Percentiles rank a stretch among this genome's conserved stretches.
phyloP scores from a whole-genome alignment of 2,329 filamentous ascomycete genomes.

The Hypoxylon sp. region DNA sequence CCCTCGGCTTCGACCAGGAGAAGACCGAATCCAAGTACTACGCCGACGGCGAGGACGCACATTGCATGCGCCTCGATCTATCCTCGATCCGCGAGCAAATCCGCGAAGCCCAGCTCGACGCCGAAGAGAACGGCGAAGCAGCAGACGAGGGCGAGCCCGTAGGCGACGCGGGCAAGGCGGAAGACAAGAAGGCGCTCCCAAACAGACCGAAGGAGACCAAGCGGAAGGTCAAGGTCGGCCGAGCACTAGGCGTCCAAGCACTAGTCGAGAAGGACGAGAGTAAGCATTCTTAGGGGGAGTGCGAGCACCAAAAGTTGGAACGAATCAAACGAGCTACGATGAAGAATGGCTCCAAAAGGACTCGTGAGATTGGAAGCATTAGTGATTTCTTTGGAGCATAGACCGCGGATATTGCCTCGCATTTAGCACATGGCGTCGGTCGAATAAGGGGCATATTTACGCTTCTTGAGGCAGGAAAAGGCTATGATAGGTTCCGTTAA shows the following conservation, averaged over 20 bases:
- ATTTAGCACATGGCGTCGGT: slow-evolving; percentile 14
- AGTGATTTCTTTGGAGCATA: slow-evolving; percentile 7
- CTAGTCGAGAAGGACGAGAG: slow-evolving; percentile 80
- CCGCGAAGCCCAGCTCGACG: slow-evolving; percentile 62
- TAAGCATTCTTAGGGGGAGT: slow-evolving; percentile 58
- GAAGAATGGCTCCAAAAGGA: not conserved
- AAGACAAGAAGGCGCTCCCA: slow-evolving; percentile 47
- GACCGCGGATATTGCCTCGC: not conserved
- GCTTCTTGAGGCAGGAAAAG: slow-evolving; percentile 1
- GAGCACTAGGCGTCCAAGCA: slow-evolving; percentile 82
- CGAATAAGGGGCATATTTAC: slow-evolving; percentile 14
- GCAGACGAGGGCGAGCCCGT: slow-evolving; percentile 77
- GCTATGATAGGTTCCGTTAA: not conserved
- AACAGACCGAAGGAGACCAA: slow-evolving; percentile 68
- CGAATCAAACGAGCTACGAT: not conserved
- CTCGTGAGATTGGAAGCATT: not conserved
- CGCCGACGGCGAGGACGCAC: slow-evolving; percentile 97
- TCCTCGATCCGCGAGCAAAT: slow-evolving; percentile 69
- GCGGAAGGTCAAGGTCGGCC: slow-evolving; percentile 88
- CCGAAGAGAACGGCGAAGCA: slow-evolving; percentile 61
- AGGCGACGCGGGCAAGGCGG: slow-evolving; percentile 74
- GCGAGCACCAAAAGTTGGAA: not conserved
- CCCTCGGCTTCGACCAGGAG: slow-evolving; percentile 88
- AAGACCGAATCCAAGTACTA: slow-evolving; percentile 94
- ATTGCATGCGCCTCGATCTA: slow-evolving; percentile 91